A percentile compares a stretch with the other conserved stretches of the same genome.
Evolutionary conservation across 2,329 filamentous ascomycete genomes (phyloP).

Genomic region (Orbilia oligospora): DNA sequence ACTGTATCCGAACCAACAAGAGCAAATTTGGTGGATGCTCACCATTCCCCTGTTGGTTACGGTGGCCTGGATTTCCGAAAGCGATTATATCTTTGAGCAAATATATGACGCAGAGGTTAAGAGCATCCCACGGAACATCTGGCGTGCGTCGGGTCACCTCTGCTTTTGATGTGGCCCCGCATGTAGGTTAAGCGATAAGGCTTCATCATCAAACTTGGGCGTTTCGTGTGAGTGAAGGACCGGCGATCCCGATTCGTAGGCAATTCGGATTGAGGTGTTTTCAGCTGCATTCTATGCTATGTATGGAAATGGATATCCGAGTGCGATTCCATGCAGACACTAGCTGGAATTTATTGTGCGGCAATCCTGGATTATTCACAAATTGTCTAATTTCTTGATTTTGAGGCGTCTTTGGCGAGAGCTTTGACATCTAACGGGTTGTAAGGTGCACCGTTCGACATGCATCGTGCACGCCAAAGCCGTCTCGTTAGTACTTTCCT

Average conservation of each 20-base stretch:
- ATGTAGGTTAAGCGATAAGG: slow-evolving; percentile 46
- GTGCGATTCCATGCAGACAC: slow-evolving; percentile 34
- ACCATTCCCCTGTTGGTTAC: slow-evolving; percentile 45
- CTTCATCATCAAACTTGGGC: slow-evolving; percentile 17
- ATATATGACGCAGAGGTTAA: slow-evolving; percentile 23
- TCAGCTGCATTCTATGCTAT: slow-evolving; percentile 21
- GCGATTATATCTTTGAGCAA: slow-evolving; percentile 17
- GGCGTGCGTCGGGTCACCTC: slow-evolving; percentile 32
- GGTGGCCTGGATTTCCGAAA: slow-evolving; percentile 25
- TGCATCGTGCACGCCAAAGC: slow-evolving; percentile 16
- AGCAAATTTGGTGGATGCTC: background rate
- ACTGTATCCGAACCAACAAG: slow-evolving; percentile 37
- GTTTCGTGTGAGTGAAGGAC: slow-evolving; percentile 29
- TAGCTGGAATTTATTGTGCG: slow-evolving; percentile 12
- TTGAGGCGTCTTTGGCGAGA: slow-evolving; percentile 21
- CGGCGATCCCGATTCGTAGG: slow-evolving; percentile 52
- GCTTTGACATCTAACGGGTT: slow-evolving; percentile 31
- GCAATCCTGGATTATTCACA: slow-evolving; percentile 14
- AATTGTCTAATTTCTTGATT: slow-evolving; percentile 24
- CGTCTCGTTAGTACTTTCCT: slow-evolving; percentile 38
- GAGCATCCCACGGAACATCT: slow-evolving; percentile 31
- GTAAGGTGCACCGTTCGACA: background rate
- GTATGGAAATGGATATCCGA: slow-evolving; percentile 22
- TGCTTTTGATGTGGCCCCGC: slow-evolving; percentile 24
- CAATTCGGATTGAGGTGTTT: slow-evolving; percentile 32